These are phyloP conservation scores for Erysimum cheiri DNA, from an alignment of 441 rosid genomes.

Conservation along the genomic window DNA sequence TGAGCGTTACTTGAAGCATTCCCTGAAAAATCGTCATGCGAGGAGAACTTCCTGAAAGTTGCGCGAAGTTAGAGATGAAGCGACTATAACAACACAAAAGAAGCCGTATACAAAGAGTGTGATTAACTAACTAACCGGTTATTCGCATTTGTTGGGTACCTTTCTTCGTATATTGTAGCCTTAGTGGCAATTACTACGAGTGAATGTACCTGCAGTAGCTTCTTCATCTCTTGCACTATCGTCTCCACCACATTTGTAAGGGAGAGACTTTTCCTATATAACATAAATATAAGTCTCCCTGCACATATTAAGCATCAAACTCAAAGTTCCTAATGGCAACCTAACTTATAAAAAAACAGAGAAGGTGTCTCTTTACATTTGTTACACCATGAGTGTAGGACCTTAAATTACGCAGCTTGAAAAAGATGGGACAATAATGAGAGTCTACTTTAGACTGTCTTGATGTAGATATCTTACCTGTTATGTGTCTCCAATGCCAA, in stretches of 20 bases:
- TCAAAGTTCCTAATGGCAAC: neutral
- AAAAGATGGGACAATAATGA: neutral
- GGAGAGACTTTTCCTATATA: conserved; percentile 68
- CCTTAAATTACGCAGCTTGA: neutral
- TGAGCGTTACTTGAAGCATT: conserved; percentile 44
- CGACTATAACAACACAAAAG: conserved; percentile 30
- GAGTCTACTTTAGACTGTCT: conserved; percentile 11
- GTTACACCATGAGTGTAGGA: conserved; percentile 6
- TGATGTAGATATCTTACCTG: conserved; percentile 53
- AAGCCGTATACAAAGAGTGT: neutral
- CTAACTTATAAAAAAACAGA: neutral
- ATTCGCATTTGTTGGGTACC: conserved; percentile 44
- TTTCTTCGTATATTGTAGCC: conserved; percentile 55
- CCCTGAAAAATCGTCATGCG: conserved; percentile 41
- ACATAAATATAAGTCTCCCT: neutral
- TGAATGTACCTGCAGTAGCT: conserved; percentile 67
- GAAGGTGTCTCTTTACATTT: conserved; percentile 12
- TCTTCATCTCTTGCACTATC: conserved; percentile 74
- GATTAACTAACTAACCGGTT: conserved; percentile 51
- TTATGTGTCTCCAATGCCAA: conserved; percentile 46
- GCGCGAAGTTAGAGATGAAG: conserved; percentile 21
- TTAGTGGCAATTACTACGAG: conserved; percentile 74
- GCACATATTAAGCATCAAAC: neutral
- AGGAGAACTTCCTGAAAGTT: conserved; percentile 48
- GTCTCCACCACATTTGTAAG: conserved; percentile 65